Conservation (phyloP, 192 early-diverging fungal genomes). For the Haplosporangium gracile region DNA sequence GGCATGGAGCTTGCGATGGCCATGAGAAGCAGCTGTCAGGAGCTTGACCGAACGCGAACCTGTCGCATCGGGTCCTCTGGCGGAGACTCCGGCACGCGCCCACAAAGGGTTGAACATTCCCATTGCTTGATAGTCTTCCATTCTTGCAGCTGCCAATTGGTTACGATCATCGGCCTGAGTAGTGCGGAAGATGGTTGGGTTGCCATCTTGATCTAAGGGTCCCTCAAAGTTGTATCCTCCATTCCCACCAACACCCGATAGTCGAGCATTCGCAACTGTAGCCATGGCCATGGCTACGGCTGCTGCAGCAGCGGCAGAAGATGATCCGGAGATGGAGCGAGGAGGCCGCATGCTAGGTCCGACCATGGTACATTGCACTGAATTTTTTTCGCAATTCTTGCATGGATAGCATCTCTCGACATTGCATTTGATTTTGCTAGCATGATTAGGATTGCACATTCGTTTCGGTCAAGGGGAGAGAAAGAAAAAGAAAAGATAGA, state of each 20-base stretch:
- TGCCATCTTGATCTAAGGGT: neutral
- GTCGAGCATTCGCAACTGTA: constrained; percentile 32
- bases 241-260: constrained; percentile 1
- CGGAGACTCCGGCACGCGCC: constrained; percentile 19
- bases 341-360: constrained; percentile 51
- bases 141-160: neutral
- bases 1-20: constrained; percentile 26
- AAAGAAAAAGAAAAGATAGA: neutral
- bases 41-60: neutral
- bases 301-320: constrained; percentile 38
- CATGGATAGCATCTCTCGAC: constrained; percentile 47
- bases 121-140: constrained; percentile 22
- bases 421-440: constrained; percentile 53
- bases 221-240: constrained; percentile 9
- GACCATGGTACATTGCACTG: constrained; percentile 42
- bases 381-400: constrained; percentile 46
- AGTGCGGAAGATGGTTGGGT: neutral
- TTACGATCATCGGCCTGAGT: constrained; percentile 13
- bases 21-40: neutral
- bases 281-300: constrained; percentile 50
- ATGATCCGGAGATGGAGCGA: constrained; percentile 39
- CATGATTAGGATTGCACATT: neutral
- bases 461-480: neutral
- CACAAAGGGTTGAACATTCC: neutral
- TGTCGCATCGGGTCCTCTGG: constrained; percentile 8